These are phyloP conservation scores for Daldinia caldariorum DNA, from an alignment of 495 filamentous ascomycete genomes.

Conservation along the genomic window DNA sequence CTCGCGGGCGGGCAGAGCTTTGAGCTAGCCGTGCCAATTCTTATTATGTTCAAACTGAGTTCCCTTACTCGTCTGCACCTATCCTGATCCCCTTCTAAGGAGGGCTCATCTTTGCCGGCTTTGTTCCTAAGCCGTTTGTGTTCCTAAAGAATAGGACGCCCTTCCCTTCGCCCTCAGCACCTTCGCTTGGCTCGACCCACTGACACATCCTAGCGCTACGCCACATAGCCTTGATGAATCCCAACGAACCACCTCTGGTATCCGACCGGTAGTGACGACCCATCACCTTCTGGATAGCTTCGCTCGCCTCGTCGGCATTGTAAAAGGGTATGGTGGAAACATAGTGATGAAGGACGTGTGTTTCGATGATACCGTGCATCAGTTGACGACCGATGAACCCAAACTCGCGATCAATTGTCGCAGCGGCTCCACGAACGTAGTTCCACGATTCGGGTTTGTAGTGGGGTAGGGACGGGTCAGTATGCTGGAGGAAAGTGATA, in stretches of 20 bases:
- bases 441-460: constrained; percentile 81
- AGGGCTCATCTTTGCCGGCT: constrained; percentile 63
- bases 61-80: constrained; percentile 9
- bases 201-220: constrained; percentile 74
- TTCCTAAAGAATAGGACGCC: constrained; percentile 78
- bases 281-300: constrained; percentile 85
- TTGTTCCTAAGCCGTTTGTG: constrained; percentile 76
- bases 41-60: background rate
- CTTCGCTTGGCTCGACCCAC: constrained; percentile 76
- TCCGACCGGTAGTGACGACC: constrained; percentile 81
- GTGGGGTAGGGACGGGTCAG: constrained; percentile 85
- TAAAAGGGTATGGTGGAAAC: constrained; percentile 89
- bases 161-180: constrained; percentile 69
- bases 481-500: constrained; percentile 92
- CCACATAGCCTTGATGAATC: constrained; percentile 72
- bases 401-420: constrained; percentile 89
- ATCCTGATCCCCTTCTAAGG: constrained; percentile 25
- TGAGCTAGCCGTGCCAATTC: background rate
- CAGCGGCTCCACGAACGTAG: constrained; percentile 84
- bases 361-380: constrained; percentile 92
- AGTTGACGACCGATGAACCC: constrained; percentile 87
- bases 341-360: constrained; percentile 91
- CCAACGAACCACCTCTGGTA: constrained; percentile 68
- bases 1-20: background rate
- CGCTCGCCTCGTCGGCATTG: constrained; percentile 86